Conservation (phyloP, 805 yeast genomes). For the Maudiozyma turicensis region DNA sequence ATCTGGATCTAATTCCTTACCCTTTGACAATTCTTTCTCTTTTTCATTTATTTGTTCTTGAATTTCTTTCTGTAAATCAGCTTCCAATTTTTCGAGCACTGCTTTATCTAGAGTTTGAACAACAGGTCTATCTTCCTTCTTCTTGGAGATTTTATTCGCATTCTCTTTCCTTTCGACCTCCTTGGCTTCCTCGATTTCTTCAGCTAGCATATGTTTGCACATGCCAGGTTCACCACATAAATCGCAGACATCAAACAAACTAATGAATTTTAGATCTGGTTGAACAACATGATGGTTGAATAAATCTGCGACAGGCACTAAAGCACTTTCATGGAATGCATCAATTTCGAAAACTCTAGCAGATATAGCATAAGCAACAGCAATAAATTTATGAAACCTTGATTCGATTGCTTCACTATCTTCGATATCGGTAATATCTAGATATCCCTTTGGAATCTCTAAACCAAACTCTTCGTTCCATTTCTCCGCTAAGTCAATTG, state of each 20-base stretch:
- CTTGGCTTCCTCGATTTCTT: constrained; percentile 9
- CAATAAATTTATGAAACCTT: constrained; percentile 42
- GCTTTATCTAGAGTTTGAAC: constrained; percentile 28
- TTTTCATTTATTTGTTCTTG: constrained; percentile 7
- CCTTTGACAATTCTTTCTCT: constrained; percentile 10
- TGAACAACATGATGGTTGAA: constrained; percentile 59
- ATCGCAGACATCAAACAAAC: constrained; percentile 42
- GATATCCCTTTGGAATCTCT: constrained; percentile 25
- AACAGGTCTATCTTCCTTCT: constrained; percentile 4
- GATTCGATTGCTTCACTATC: constrained; percentile 13
- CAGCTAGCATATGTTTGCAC: constrained; percentile 32
- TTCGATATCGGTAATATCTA: constrained; percentile 17
- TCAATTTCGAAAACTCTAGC: constrained; percentile 81
- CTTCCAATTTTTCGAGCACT: constrained; percentile 21
- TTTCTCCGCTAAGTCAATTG: constrained; percentile 28
- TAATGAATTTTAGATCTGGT: constrained; percentile 62
- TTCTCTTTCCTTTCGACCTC: constrained; percentile 9
- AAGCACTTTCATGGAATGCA: constrained; percentile 56
- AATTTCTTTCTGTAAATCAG: neutral
- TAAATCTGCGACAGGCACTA: constrained; percentile 88
- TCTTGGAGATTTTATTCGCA: neutral
- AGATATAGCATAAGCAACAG: constrained; percentile 50
- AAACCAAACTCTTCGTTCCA: constrained; percentile 25
- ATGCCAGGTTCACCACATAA: constrained; percentile 38
- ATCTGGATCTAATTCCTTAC: constrained; percentile 19